A percentile compares a stretch with the other conserved stretches of the same genome.
phyloP scores from a whole-genome alignment of 192 early-diverging fungal species.

The Backusella mclennaniae region DNA sequence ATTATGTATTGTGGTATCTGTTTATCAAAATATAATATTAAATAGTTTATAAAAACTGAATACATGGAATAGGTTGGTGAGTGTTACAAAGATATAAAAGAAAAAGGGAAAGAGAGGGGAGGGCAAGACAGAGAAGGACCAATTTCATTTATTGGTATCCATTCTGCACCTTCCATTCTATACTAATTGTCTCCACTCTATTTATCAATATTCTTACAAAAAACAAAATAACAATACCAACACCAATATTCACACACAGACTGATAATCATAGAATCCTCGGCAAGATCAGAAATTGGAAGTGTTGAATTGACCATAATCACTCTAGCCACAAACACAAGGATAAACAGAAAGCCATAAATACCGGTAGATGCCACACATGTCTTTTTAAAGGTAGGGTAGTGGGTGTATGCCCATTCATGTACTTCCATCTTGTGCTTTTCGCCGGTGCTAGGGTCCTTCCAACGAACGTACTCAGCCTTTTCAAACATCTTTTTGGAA shows the following conservation, averaged over 20 bases:
- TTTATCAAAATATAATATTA: neutral
- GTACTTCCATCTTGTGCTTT: neutral
- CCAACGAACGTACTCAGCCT: neutral
- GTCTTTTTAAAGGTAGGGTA: neutral
- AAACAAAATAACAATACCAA: neutral
- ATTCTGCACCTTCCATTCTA: neutral
- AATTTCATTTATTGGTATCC: neutral
- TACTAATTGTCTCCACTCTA: neutral
- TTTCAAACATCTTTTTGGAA: neutral
- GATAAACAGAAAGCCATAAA: neutral
- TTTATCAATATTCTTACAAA: neutral
- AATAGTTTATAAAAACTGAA: neutral
- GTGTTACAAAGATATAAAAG: neutral
- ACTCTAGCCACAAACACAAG: neutral
- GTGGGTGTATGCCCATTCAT: neutral
- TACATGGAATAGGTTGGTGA: neutral
- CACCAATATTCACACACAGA: neutral
- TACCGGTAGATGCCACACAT: neutral
- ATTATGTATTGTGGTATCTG: too few species aligned
- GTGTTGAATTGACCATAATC: neutral
- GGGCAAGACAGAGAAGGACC: too few species aligned
- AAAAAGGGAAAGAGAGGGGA: neutral
- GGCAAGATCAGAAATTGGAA: neutral
- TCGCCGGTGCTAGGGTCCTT: neutral
- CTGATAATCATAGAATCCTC: neutral